A percentile compares a stretch with the other conserved stretches of the same genome.
phyloP scores from a whole-genome alignment of 306 rosid species.

The Cucurbita ficifolia region DNA sequence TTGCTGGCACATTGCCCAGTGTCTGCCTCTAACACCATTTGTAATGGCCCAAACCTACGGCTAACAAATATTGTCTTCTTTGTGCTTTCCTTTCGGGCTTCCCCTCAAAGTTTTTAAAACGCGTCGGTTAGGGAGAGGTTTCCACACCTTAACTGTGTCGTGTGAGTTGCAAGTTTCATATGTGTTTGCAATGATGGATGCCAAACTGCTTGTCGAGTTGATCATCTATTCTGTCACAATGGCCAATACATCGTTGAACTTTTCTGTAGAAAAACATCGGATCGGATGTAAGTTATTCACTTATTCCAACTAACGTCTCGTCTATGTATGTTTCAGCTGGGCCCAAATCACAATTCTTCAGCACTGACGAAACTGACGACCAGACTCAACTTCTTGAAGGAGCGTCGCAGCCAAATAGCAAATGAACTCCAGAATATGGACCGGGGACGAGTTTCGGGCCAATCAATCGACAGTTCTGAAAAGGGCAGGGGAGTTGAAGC shows the following conservation, averaged over 20 bases:
- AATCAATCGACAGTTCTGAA: slow-evolving; percentile 15
- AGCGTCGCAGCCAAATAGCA: slow-evolving; percentile 38
- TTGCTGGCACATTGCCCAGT: no score
- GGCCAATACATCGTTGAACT: not conserved
- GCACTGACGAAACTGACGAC: slow-evolving; percentile 67
- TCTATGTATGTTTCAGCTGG: slow-evolving; percentile 42
- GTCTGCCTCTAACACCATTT: no score
- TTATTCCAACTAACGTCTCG: slow-evolving; percentile 6
- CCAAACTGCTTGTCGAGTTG: not conserved
- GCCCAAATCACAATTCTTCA: slow-evolving; percentile 31
- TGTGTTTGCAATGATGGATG: not conserved
- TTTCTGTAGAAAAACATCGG: slow-evolving; percentile 2
- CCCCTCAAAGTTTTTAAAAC: no score
- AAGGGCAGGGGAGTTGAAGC: slow-evolving; percentile 33
- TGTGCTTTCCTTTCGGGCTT: no score
- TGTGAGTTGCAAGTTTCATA: not conserved
- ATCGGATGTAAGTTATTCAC: not conserved
- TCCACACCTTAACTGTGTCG: not conserved
- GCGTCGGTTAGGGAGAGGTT: no score
- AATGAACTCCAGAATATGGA: slow-evolving; percentile 49
- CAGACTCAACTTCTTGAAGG: slow-evolving; percentile 75
- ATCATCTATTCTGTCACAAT: not conserved
- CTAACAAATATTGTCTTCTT: no score
- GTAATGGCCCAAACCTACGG: no score
- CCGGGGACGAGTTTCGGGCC: slow-evolving; percentile 26